Evolutionary conservation across 2,329 filamentous ascomycete species (phyloP).

Genomic region (Diaporthe vexans): DNA sequence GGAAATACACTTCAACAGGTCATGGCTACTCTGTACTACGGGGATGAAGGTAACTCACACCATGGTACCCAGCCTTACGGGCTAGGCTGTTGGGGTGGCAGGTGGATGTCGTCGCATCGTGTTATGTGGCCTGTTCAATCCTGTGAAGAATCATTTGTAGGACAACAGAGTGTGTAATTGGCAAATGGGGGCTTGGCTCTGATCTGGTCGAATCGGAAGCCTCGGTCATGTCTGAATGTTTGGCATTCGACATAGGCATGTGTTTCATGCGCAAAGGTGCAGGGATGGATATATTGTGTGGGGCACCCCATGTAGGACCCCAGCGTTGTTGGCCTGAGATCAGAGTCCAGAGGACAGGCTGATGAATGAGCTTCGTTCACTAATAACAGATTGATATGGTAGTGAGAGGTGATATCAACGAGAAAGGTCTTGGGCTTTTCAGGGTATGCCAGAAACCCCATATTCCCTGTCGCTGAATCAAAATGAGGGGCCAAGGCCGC

Average conservation of each 20-base stretch:
- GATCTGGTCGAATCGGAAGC: background rate
- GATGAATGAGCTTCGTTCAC: background rate
- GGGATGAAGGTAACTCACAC: background rate
- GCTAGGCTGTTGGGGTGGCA: background rate
- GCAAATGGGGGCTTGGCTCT: background rate
- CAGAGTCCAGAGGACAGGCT: background rate
- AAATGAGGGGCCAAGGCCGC: conserved; percentile 20
- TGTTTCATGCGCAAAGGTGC: background rate
- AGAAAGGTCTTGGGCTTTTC: background rate
- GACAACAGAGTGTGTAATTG: background rate
- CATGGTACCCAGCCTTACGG: too few relatives aligned
- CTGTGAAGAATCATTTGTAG: background rate
- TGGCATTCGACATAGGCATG: background rate
- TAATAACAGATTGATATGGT: too few relatives aligned
- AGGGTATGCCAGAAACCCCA: background rate
- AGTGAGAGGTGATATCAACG: too few relatives aligned
- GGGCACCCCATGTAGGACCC: too few relatives aligned
- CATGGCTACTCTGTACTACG: background rate
- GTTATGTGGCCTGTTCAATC: background rate
- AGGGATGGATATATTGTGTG: background rate
- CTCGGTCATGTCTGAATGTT: background rate
- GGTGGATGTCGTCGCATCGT: background rate
- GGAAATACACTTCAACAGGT: background rate
- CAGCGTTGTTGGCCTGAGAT: background rate
- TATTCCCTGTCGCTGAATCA: background rate